phyloP scores from a whole-genome alignment of 2,329 filamentous ascomycete species.

The Pseudocercospora eumusae region DNA sequence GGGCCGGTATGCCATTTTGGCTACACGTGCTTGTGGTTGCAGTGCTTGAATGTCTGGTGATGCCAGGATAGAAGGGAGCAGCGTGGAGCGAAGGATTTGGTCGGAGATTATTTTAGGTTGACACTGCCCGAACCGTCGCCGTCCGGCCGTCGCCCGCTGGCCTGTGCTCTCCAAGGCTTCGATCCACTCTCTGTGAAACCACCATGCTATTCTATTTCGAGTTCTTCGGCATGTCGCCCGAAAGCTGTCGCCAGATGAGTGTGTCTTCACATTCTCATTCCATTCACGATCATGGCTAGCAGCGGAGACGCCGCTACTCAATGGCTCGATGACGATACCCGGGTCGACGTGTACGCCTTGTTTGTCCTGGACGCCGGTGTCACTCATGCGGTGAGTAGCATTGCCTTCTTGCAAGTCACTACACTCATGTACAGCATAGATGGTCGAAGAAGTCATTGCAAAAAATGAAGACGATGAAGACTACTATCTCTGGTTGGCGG shows the following conservation, averaged over 20 bases:
- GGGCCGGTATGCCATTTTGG: neutral
- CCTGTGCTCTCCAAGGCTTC: neutral
- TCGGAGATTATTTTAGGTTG: constrained; percentile 3
- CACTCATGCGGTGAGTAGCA: neutral
- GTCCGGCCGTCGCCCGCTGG: no score
- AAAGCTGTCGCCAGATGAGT: neutral
- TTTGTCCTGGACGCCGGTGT: constrained; percentile 10
- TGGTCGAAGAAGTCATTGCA: constrained; percentile 14
- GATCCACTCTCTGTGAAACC: constrained; percentile 2
- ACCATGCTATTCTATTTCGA: neutral
- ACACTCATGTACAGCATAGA: neutral
- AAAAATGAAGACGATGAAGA: constrained; percentile 12
- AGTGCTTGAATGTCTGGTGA: neutral
- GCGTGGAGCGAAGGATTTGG: constrained; percentile 1
- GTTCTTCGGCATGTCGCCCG: neutral
- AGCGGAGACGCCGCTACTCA: neutral
- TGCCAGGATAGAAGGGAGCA: neutral
- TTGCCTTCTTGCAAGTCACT: neutral
- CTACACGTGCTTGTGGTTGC: neutral
- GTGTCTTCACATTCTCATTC: neutral
- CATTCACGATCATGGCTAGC: neutral
- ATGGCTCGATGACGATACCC: constrained; percentile 3
- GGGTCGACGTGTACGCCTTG: constrained; percentile 11
- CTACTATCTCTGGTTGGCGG: constrained; percentile 17
- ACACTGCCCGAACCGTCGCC: neutral